A percentile compares a stretch with the other conserved stretches of the same genome.
These are phyloP conservation scores for Dendrocalamus latiflorus DNA, from an alignment of 202 grass and related monocot species.

Conservation along the genomic window DNA sequence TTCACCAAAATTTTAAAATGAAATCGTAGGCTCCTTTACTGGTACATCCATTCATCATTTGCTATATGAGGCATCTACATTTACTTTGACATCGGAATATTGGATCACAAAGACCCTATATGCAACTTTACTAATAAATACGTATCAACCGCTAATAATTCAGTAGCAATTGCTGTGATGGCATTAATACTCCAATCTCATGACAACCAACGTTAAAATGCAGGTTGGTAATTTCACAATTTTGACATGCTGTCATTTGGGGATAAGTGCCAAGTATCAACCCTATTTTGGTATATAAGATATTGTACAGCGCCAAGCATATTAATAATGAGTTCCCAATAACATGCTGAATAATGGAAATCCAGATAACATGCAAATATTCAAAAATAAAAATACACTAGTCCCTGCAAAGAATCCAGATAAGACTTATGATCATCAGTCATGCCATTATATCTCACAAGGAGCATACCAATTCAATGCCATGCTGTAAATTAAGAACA, in stretches of 20 bases:
- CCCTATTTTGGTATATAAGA: not conserved
- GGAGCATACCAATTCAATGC: not conserved
- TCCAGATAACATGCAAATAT: not conserved
- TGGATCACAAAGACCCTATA: not conserved
- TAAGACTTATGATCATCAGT: not conserved
- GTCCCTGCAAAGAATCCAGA: not conserved
- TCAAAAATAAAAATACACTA: not conserved
- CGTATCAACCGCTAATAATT: not conserved
- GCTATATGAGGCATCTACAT: not conserved
- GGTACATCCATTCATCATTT: not conserved
- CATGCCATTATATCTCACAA: slow-evolving; percentile 20
- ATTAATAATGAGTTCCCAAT: not conserved
- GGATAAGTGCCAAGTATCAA: not conserved
- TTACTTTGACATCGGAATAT: not conserved
- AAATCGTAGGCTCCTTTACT: not conserved
- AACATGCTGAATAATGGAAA: not conserved
- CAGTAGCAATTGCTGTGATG: not conserved
- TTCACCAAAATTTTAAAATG: not conserved
- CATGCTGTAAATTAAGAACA: not conserved
- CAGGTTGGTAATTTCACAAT: not conserved
- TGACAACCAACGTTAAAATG: not conserved
- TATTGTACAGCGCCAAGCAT: not conserved
- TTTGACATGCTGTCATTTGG: not conserved
- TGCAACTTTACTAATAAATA: not conserved
- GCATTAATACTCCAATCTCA: not conserved